Conservation (phyloP, 1,284 basidiomycete species). For the Golubevia sp. region DNA sequence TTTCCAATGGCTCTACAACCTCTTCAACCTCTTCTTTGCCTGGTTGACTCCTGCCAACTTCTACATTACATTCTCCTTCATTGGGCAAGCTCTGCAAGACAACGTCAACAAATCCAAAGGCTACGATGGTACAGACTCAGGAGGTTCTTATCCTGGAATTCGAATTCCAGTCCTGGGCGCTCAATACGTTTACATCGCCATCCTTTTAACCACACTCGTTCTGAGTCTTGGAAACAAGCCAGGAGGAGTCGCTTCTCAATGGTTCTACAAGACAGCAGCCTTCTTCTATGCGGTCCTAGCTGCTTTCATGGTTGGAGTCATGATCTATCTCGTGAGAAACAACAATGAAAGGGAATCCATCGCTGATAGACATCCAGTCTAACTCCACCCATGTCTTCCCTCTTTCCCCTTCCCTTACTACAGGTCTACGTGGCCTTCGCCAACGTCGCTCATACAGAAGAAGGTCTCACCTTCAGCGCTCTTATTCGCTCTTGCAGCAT, state of each 20-base stretch:
- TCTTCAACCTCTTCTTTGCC: constrained; percentile 17
- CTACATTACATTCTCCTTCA: constrained; percentile 5
- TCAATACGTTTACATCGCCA: constrained; percentile 6
- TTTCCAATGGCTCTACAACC: constrained; percentile 16
- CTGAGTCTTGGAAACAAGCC: constrained; percentile 11
- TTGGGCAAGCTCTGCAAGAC: neutral
- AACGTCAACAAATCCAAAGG: neutral
- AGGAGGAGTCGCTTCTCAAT: constrained; percentile 10
- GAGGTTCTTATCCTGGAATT: neutral
- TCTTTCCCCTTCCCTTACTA: neutral
- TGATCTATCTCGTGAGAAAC: neutral
- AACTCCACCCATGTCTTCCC: too few species aligned
- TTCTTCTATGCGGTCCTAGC: constrained; percentile 10
- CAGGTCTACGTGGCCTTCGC: neutral
- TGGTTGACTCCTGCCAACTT: constrained; percentile 17
- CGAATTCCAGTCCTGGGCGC: constrained; percentile 1
- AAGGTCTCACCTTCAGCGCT: neutral
- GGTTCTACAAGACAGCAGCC: constrained; percentile 9
- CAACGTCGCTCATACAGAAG: neutral
- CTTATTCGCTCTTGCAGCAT: neutral
- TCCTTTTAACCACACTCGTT: neutral
- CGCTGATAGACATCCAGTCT: neutral
- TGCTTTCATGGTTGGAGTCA: neutral
- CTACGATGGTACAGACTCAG: neutral
- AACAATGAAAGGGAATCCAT: neutral